Evolutionary conservation across 805 yeast genomes (phyloP), one percentile per base, ranked within the genome.

Genomic region (Candida succiphila): DNA sequence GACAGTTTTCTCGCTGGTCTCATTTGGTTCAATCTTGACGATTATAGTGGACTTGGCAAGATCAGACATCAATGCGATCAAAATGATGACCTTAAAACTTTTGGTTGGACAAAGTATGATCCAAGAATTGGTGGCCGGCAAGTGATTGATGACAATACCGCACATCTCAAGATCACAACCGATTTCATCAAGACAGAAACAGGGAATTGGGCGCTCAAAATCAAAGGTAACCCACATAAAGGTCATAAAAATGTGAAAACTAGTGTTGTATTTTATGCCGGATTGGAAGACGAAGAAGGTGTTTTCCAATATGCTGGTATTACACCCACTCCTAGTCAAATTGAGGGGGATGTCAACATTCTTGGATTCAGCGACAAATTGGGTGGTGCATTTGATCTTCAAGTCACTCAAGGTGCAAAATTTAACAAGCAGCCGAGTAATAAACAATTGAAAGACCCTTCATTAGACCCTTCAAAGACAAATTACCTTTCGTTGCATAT

Each of bases 91-190:
- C 65, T 87, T 59, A 66, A 65, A 17, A 75, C 72, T 34, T 89
- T 83, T 44, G 85, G 88, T 18, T 92, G 96, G 96, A 65, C 72
- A n/a, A 61, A 65, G 25, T 92, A 81, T 52, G 97, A 92, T 51
- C 87, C 96, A 5, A 67, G 97, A 41, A 32, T 57, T 12, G 98
- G 98, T 17, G 98, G 98, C 0, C 63, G 70, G 39, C 89, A 92
- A 49, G 61, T 71, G 2, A 75, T 92, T 20, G 58, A 64, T 25
- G 98, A 92, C 52, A 54, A 59, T 16, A 81, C 71, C 23, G 70
- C 75, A 39, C 73, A 74, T 35, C 55, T 87, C 4, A 69, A 71
- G 35, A 46, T 92, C 26, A 69, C 73, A 0, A 74, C 84, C 5
- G 83, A 80, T 39, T 83, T 87, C 53, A 81, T 81, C 21, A 92